These are phyloP conservation scores for Fusarium sarcochroum DNA, from an alignment of 2,329 filamentous ascomycete species.

Conservation along the genomic window DNA sequence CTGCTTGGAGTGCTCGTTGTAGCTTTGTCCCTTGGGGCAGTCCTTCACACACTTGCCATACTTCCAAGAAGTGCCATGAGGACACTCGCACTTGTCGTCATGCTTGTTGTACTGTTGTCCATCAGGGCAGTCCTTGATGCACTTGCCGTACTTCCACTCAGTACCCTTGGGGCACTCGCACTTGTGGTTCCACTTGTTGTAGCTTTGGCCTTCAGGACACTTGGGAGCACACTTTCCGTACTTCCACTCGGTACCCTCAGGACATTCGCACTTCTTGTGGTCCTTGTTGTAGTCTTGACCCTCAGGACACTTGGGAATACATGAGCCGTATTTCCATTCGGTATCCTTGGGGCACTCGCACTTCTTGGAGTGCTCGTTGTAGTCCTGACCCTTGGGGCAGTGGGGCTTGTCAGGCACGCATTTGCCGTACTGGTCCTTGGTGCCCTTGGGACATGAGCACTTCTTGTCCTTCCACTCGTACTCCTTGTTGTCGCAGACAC, in stretches of 20 bases:
- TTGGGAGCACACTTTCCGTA: slow-evolving; percentile 16
- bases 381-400: slow-evolving; percentile 22
- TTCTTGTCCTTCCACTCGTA: slow-evolving; percentile 5
- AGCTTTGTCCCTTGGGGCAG: neutral
- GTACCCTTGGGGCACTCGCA: slow-evolving; percentile 23
- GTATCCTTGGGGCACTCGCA: slow-evolving; percentile 21
- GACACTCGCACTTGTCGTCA: too few relatives aligned
- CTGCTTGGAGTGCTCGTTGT: slow-evolving; percentile 12
- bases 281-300: slow-evolving; percentile 17
- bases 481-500: slow-evolving; percentile 18
- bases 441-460: slow-evolving; percentile 21
- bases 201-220: slow-evolving; percentile 18
- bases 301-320: slow-evolving; percentile 24
- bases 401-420: slow-evolving; percentile 19
- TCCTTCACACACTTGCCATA: slow-evolving; percentile 4
- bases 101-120: slow-evolving; percentile 15
- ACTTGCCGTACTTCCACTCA: slow-evolving; percentile 23
- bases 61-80: neutral
- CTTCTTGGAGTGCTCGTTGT: slow-evolving; percentile 9
- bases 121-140: slow-evolving; percentile 4
- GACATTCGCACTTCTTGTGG: slow-evolving; percentile 18
- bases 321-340: slow-evolving; percentile 20
- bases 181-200: slow-evolving; percentile 1
- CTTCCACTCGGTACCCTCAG: slow-evolving; percentile 17
- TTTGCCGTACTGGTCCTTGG: slow-evolving; percentile 14